These are phyloP conservation scores for Penicillium brasilianum DNA, from an alignment of 2,329 filamentous ascomycete species.

Conservation along the genomic window DNA sequence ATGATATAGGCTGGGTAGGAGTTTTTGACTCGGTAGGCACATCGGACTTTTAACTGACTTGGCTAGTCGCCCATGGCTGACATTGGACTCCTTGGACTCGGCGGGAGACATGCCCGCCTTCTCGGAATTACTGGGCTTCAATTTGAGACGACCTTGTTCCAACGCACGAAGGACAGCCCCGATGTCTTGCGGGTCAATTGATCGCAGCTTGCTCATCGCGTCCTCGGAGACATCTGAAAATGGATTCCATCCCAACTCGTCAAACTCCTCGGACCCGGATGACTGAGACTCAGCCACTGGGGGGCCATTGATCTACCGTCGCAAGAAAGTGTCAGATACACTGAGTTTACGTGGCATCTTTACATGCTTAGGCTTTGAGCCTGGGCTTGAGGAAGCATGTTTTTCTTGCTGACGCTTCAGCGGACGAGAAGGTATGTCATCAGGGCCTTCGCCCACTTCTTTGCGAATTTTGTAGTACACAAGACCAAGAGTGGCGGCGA, in stretches of 20 bases:
- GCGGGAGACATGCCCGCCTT: slow-evolving; percentile 39
- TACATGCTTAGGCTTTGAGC: no score
- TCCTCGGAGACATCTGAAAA: slow-evolving; percentile 45
- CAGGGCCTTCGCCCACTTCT: slow-evolving; percentile 42
- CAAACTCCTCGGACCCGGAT: slow-evolving; percentile 17
- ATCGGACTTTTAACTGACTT: no score
- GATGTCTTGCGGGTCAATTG: slow-evolving; percentile 43
- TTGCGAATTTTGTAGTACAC: slow-evolving; percentile 50
- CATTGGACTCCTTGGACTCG: slow-evolving; percentile 30
- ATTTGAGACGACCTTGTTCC: slow-evolving; percentile 41
- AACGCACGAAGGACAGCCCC: slow-evolving; percentile 41
- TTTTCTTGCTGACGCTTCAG: slow-evolving; percentile 38
- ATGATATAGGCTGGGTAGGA: no score
- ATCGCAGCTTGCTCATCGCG: slow-evolving; percentile 43
- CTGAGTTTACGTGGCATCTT: no score
- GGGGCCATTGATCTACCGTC: no score
- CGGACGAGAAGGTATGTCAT: slow-evolving; percentile 32
- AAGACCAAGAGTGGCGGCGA: slow-evolving; percentile 45
- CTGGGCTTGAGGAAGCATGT: no score
- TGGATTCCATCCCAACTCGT: slow-evolving; percentile 32
- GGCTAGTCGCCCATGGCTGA: no score
- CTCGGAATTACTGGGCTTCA: slow-evolving; percentile 42
- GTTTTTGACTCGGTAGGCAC: no score
- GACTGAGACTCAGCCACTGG: no score
- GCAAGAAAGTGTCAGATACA: no score